Evolutionary conservation across 129 eudicot species (phyloP).

Genomic region (Pseudognaphalium luteoalbum): DNA sequence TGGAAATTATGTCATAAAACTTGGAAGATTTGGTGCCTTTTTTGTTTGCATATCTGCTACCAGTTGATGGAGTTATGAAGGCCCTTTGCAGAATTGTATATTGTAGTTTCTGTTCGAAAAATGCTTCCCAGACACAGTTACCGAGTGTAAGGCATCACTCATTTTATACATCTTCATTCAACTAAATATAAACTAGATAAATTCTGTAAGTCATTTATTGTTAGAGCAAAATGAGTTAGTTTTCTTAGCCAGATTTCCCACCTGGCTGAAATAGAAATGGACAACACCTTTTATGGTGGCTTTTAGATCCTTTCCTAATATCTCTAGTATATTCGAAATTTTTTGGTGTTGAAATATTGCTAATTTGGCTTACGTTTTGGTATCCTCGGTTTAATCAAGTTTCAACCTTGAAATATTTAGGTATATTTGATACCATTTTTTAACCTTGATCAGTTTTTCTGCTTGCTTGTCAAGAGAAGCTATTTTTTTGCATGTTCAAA

Average conservation of each 20-base stretch:
- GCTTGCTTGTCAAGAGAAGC: not conserved
- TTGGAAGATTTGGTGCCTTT: constrained; percentile 34
- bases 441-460: not conserved
- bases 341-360: not conserved
- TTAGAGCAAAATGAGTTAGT: constrained; percentile 22
- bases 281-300: constrained; percentile 27
- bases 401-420: not conserved
- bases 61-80: constrained; percentile 39
- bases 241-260: constrained; percentile 1
- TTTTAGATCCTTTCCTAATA: constrained; percentile 17
- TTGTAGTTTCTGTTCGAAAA: constrained; percentile 49
- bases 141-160: constrained; percentile 64
- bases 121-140: constrained; percentile 48
- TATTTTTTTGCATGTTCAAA: not conserved
- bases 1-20: constrained; percentile 30
- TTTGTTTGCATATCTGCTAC: not conserved
- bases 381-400: not conserved
- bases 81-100: constrained; percentile 59
- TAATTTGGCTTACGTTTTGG: not conserved
- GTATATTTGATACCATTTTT: not conserved
- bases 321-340: not conserved
- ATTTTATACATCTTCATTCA: constrained; percentile 31
- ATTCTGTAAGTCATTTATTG: constrained; percentile 19
- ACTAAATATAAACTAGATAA: constrained; percentile 45
- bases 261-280: constrained; percentile 28